Conservation (phyloP, 805 yeast species). For the Groenewaldozyma salmanticensis region DNA sequence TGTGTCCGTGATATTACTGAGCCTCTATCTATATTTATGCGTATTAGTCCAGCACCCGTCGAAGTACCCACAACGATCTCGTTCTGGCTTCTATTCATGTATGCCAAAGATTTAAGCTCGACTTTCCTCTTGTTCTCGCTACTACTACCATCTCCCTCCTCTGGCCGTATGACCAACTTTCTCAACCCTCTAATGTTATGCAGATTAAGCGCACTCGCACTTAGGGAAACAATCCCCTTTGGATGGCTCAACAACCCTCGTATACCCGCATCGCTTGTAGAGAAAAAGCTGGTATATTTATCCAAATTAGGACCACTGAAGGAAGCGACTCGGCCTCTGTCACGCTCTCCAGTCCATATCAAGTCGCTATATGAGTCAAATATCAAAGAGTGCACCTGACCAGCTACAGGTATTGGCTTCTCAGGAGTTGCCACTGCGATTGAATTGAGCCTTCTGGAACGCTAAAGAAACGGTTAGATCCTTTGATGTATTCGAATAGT, state of each 20-base stretch:
- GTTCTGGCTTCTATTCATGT: conserved; percentile 20
- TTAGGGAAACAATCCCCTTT: conserved; percentile 50
- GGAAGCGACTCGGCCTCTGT: conserved; percentile 30
- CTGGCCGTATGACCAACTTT: conserved; percentile 22
- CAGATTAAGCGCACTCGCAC: conserved; percentile 41
- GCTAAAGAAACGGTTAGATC: too few species aligned
- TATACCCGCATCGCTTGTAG: conserved; percentile 21
- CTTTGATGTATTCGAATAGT: too few species aligned
- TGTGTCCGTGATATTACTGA: conserved; percentile 21
- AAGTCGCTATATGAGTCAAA: conserved; percentile 72
- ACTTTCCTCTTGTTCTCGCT: background rate
- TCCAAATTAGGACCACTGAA: conserved; percentile 38
- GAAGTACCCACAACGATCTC: conserved; percentile 28
- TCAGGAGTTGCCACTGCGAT: too few species aligned
- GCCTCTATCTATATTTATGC: conserved; percentile 30
- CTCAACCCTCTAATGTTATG: conserved; percentile 50
- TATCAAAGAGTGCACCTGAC: conserved; percentile 22
- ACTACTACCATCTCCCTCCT: conserved; percentile 20
- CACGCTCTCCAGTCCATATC: conserved; percentile 73
- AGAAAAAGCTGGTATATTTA: conserved; percentile 46
- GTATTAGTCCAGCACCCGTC: conserved; percentile 23
- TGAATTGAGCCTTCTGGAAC: too few species aligned
- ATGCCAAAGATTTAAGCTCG: conserved; percentile 21
- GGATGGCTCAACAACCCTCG: conserved; percentile 44
- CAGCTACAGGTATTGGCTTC: conserved; percentile 10